phyloP scores from a whole-genome alignment of 2,329 filamentous ascomycete species.

The Cladobotryum mycophilum region DNA sequence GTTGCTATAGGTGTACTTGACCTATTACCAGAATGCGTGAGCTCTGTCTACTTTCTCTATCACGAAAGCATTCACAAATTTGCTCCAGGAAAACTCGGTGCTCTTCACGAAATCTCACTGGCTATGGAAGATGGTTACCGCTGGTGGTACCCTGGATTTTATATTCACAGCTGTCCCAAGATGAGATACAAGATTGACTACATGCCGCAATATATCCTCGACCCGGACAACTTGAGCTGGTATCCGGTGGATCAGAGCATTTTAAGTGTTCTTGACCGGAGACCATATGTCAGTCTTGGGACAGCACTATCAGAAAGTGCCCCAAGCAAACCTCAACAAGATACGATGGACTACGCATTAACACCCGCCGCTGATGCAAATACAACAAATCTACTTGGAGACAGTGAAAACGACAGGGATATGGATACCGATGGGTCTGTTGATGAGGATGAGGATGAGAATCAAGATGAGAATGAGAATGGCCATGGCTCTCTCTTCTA shows the following conservation, averaged over 20 bases:
- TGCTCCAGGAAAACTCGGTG: conserved; percentile 69
- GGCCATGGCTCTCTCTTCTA: conserved; percentile 42
- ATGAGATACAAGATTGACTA: conserved; percentile 85
- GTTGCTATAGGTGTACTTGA: conserved; percentile 74
- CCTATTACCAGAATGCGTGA: conserved; percentile 68
- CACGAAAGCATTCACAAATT: conserved; percentile 65
- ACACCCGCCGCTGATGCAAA: background rate
- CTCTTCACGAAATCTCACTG: conserved; percentile 65
- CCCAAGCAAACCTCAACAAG: background rate
- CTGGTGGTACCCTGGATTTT: conserved; percentile 77
- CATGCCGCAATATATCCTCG: conserved; percentile 65
- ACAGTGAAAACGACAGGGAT: background rate
- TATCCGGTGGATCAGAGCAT: conserved; percentile 49
- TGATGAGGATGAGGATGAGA: conserved; percentile 17
- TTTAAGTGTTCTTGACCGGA: conserved; percentile 44
- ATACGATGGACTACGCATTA: background rate
- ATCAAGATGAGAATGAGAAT: conserved; percentile 10
- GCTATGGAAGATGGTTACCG: conserved; percentile 62
- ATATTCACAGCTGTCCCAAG: conserved; percentile 74
- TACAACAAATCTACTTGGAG: background rate
- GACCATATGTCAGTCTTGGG: conserved; percentile 50
- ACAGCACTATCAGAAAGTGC: conserved; percentile 3
- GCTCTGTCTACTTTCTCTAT: conserved; percentile 79
- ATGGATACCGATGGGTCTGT: conserved; percentile 9
- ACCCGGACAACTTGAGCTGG: conserved; percentile 61